phyloP scores from a whole-genome alignment of 2,329 filamentous ascomycete genomes.

The Trichothecium roseum region DNA sequence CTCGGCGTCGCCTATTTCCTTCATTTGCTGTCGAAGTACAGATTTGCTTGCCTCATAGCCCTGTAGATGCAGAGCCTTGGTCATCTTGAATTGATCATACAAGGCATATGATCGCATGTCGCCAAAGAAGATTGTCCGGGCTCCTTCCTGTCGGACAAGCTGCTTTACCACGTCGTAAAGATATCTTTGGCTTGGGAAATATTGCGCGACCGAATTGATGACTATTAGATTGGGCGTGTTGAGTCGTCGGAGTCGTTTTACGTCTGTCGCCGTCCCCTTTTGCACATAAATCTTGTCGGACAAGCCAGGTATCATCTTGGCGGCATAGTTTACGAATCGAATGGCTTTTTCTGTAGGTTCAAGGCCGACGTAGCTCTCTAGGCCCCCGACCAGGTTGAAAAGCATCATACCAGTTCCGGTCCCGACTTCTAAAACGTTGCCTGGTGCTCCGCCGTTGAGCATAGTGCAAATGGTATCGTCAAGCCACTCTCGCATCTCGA shows the following conservation, averaged over 20 bases:
- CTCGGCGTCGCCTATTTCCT: slow-evolving; percentile 8
- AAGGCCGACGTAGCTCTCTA: slow-evolving; percentile 16
- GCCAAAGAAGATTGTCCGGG: slow-evolving; percentile 8
- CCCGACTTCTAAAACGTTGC: slow-evolving; percentile 8
- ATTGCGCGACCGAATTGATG: slow-evolving; percentile 7
- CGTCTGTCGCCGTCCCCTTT: slow-evolving; percentile 12
- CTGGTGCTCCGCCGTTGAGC: slow-evolving; percentile 1
- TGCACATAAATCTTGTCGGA: slow-evolving; percentile 8
- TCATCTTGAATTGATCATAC: slow-evolving; percentile 6
- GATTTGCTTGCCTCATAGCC: slow-evolving; percentile 3
- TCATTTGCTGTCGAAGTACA: slow-evolving; percentile 2
- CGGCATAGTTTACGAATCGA: slow-evolving; percentile 9
- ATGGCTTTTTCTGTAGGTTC: slow-evolving; percentile 14
- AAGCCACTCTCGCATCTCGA: slow-evolving; percentile 11
- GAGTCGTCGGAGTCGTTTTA: slow-evolving; percentile 1
- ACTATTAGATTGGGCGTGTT: slow-evolving; percentile 10
- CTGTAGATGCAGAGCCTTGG: slow-evolving; percentile 4
- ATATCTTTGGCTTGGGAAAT: slow-evolving; percentile 5
- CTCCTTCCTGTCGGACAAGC: slow-evolving; percentile 1
- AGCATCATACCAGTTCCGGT: slow-evolving; percentile 10
- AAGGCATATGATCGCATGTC: slow-evolving; percentile 10
- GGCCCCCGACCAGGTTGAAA: slow-evolving; percentile 3
- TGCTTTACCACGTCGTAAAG: slow-evolving; percentile 1
- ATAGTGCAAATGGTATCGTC: slow-evolving; percentile 8
- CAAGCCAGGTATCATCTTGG: slow-evolving; percentile 6